phyloP scores from a whole-genome alignment of 345 rosid genomes.

The Eucalyptus sp. region DNA sequence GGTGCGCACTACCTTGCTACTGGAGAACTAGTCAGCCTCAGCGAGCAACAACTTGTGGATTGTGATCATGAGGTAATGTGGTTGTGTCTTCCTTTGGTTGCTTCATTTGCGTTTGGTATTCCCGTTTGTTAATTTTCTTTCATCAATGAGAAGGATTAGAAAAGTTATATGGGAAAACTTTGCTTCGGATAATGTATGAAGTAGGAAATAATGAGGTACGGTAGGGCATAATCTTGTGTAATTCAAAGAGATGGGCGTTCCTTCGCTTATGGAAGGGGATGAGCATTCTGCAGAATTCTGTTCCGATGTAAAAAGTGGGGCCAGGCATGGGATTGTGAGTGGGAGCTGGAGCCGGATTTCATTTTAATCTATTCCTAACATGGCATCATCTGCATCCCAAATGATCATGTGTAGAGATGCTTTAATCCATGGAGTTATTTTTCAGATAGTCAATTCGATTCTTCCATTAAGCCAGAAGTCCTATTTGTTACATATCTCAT shows the following conservation, averaged over 20 bases:
- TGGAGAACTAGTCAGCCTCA: conserved; percentile 85
- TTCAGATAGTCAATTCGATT: not conserved
- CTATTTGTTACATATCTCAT: not conserved
- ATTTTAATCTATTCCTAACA: not conserved
- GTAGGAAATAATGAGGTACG: not conserved
- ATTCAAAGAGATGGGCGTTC: not conserved
- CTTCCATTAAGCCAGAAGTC: not conserved
- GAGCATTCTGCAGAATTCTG: not conserved
- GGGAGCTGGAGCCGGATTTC: not conserved
- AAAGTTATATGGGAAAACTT: not conserved
- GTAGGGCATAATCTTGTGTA: not conserved
- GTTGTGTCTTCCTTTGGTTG: not conserved
- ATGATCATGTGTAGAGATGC: not conserved
- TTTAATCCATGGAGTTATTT: not conserved
- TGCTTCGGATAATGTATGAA: not conserved
- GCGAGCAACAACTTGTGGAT: conserved; percentile 99
- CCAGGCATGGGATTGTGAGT: not conserved
- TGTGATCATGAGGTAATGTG: conserved; percentile 91
- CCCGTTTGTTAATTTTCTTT: not conserved
- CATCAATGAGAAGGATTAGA: not conserved
- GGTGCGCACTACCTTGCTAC: conserved; percentile 85
- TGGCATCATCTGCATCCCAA: not conserved
- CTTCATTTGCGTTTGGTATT: not conserved
- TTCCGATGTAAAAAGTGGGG: not conserved
- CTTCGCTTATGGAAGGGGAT: not conserved